Evolutionary conservation across 176 grass and related monocot species (phyloP), one percentile per base, ranked within the genome.

Genomic region (Pontederia crassipes): DNA sequence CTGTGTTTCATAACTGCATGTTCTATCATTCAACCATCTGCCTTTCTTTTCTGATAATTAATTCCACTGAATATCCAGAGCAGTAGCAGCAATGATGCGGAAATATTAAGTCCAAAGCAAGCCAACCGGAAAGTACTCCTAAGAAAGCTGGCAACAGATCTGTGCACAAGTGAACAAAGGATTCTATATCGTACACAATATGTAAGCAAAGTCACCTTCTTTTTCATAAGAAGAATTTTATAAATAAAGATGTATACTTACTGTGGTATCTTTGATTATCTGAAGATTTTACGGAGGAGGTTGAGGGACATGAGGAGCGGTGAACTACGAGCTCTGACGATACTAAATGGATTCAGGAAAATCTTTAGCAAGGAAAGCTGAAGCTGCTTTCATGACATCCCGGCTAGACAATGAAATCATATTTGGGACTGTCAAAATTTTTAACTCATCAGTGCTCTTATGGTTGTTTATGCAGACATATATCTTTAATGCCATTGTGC

Each of bases 121-220:
- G 84, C 74, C 45, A 85, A 64, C 46, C 81, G 93, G 68, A 91
- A 80, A 55, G 64, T 88, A 67, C 76, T 97, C 45, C 70, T 97
- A 55, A 85, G 88, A 85, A 88, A 91, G 66, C 59, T 97, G 79
- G 81, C 93, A 76, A 83, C 58, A 74, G 87, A 88, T 68, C 70
- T 97, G 13, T 91, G 87, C 71, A 91, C 74, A 57, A 91, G 84
- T 48, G 93, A 97, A 76, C 81, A 81, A 49, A 88, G 84, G 72
- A 97, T 97, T 68, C 68, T 97, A 18, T 97, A 88, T 54, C 86
- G 87, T 24, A 71, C 87, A 74, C 87, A 91, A 97, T 91, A 83
- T 48, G 87, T 91, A 85, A 88, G 72, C 55, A 53, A 40, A 9
- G 27, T 54, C 24, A n/a, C 13, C 46, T 51, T 69, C 48, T 50